phyloP scores from a whole-genome alignment of 129 eudicot genomes.

The Tagetes erecta region DNA sequence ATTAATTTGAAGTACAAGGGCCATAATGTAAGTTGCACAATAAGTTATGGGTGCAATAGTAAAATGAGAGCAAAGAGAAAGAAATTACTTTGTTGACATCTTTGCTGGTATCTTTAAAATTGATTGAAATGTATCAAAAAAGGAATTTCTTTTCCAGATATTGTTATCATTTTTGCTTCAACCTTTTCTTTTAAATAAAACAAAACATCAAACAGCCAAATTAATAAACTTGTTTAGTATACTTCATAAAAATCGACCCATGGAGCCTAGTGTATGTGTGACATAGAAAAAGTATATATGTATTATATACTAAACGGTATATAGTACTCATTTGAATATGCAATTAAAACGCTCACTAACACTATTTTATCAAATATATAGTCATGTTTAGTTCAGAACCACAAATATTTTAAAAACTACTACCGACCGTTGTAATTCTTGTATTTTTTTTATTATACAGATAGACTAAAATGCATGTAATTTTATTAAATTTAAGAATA shows the following conservation, averaged over 20 bases:
- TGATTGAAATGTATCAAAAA: slow-evolving; percentile 43
- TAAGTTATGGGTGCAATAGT: neutral
- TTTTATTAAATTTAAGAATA: no score
- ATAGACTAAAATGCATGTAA: no score
- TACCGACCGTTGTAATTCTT: no score
- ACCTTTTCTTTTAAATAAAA: slow-evolving; percentile 23
- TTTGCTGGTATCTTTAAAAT: slow-evolving; percentile 41
- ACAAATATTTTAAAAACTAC: no score
- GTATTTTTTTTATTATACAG: no score
- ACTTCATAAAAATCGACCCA: neutral
- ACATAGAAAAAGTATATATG: no score
- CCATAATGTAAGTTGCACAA: slow-evolving; percentile 4
- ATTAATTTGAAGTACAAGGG: neutral
- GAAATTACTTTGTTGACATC: slow-evolving; percentile 39
- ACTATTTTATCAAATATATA: no score
- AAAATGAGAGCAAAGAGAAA: slow-evolving; percentile 17
- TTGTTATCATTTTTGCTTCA: slow-evolving; percentile 24
- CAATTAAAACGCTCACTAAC: no score
- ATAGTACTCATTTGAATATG: no score
- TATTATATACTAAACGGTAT: no score
- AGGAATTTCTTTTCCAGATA: slow-evolving; percentile 37
- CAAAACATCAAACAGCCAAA: neutral
- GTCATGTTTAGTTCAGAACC: no score
- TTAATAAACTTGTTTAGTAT: neutral
- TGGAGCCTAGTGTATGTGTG: no score